These are phyloP conservation scores for Macaranga tanarius DNA, from an alignment of 441 rosid genomes.

Conservation along the genomic window DNA sequence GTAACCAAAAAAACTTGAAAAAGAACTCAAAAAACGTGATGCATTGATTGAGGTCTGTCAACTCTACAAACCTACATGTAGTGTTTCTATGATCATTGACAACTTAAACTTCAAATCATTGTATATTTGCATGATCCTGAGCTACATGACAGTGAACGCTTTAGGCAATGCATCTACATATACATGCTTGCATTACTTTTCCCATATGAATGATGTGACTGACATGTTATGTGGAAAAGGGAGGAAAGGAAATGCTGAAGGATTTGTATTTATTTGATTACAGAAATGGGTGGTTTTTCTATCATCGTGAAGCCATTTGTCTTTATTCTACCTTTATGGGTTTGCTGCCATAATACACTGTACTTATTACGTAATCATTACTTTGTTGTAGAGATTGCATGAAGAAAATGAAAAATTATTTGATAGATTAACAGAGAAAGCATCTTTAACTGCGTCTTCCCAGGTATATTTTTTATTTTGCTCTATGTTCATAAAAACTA, in stretches of 20 bases:
- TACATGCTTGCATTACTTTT: conserved; percentile 9
- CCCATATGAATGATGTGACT: not conserved
- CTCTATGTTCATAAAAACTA: no score
- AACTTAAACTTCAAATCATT: no score
- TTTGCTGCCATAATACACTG: conserved; percentile 10
- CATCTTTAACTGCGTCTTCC: conserved; percentile 62
- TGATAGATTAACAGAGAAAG: conserved; percentile 94
- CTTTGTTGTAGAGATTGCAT: no score
- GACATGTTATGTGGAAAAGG: not conserved
- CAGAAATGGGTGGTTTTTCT: not conserved
- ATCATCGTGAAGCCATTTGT: not conserved
- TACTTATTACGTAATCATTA: conserved; percentile 16
- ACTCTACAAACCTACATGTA: conserved; percentile 4
- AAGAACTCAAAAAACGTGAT: conserved; percentile 95
- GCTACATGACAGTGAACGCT: conserved; percentile 8
- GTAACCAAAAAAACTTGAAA: conserved; percentile 96
- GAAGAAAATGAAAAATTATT: conserved; percentile 98
- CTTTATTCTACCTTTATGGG: not conserved
- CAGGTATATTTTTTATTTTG: conserved; percentile 48
- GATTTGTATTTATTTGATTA: no score
- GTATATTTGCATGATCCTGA: conserved; percentile 8
- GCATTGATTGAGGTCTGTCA: conserved; percentile 87
- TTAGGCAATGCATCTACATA: not conserved
- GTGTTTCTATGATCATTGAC: not conserved
- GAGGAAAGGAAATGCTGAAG: conserved; percentile 1